Base-by-base conservation (phyloP, 441 rosid genomes). In the Aleurites moluccanus region DNA sequence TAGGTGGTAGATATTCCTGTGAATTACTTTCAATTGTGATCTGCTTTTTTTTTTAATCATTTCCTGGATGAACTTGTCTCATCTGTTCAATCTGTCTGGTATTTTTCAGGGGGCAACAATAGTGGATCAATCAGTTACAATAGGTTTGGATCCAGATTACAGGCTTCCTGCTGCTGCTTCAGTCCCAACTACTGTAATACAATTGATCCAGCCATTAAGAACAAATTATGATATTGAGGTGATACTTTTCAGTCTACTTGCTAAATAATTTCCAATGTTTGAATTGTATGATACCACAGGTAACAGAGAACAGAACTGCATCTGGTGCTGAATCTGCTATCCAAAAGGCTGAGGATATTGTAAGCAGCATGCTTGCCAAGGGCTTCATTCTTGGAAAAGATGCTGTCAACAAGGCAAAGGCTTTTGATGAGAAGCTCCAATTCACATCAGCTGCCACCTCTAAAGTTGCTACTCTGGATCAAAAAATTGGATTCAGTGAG, bases 301-400 rank as follows among this genome's bases (percentile, higher is more conserved):
- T 35, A 47, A 61, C 44, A 13, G 52, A 64, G 21, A 70, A 56
- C 2, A 55, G 15, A 42, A 53, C 27, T 40, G 20, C 73, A 20
- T 42, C 75, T 9, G 86, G 83, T 70, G 76, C 78, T 75, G 87
- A 78, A 23, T 86, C 97, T n/a, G 95, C 88, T 69, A 69, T 91
- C 69, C 85, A 80, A 64, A 91, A 91, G 85, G 87, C 92, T 15
- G 95, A 93, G 84, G 97, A 90, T 77, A 90, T 86, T 11, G 90
- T 91, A 11, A 89, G 84, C 53, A 70, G 81, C 87, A 93, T 91
- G 97, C 82, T 93, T 57, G 90, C 97, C 40, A 89, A 82, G 83
- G 95, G 97, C 69, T 91, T 83, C 75, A 79, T 91, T 61, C 80
- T 93, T 38, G 95, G 97, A 42, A 93, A 91, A 84, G 96, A 90